A percentile compares a stretch with the other conserved stretches of the same genome.
These are phyloP conservation scores for Lyophyllum shimeji DNA, from an alignment of 768 basidiomycete genomes.

Conservation along the genomic window DNA sequence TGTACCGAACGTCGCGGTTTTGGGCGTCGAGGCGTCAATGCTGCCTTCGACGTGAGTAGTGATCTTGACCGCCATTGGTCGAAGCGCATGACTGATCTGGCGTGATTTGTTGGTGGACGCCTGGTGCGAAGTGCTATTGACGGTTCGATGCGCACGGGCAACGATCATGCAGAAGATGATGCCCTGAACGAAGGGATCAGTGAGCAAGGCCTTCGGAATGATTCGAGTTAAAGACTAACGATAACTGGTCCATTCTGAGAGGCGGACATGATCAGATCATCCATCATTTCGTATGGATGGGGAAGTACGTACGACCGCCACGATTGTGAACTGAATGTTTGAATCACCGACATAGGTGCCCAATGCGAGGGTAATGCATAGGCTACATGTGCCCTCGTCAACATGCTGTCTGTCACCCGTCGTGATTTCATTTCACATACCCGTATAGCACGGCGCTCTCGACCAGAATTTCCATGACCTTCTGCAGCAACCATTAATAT, in stretches of 20 bases:
- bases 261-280: conserved; percentile 4
- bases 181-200: conserved; percentile 14
- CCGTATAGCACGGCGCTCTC: conserved; percentile 22
- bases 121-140: conserved; percentile 1
- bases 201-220: neutral
- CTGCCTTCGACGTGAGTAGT: conserved; percentile 17
- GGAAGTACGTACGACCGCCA: conserved; percentile 16
- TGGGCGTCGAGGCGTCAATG: conserved; percentile 5
- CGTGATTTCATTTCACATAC: neutral
- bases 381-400: neutral
- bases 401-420: neutral
- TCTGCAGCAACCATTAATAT: conserved; percentile 11
- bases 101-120: conserved; percentile 11
- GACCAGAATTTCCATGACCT: conserved; percentile 22
- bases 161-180: conserved; percentile 25
- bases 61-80: conserved; percentile 18
- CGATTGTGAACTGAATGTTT: conserved; percentile 17
- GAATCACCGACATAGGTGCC: conserved; percentile 16
- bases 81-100: conserved; percentile 13
- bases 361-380: conserved; percentile 15
- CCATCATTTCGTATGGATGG: neutral
- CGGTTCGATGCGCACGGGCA: conserved; percentile 19
- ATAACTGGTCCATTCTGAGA: conserved; percentile 20
- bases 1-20: conserved; percentile 11
- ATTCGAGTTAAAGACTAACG: conserved; percentile 9